These are phyloP conservation scores for Kluyveromyces sp. DNA, from an alignment of 1,139 yeast genomes.

Conservation along the genomic window DNA sequence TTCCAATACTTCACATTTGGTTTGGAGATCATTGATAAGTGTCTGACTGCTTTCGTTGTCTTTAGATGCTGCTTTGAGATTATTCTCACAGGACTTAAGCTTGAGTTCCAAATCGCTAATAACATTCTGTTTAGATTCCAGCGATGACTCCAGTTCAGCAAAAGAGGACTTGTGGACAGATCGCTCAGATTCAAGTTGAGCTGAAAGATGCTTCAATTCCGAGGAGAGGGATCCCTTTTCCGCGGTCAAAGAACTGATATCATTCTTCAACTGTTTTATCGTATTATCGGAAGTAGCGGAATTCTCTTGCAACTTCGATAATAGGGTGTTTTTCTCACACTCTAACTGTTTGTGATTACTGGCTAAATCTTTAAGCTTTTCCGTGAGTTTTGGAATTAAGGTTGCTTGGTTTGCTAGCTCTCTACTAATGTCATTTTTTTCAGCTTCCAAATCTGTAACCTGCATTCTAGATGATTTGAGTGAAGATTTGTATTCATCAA, in stretches of 20 bases:
- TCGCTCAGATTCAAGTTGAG: neutral
- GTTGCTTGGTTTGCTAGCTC: constrained; percentile 25
- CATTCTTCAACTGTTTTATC: neutral
- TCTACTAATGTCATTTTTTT: constrained; percentile 25
- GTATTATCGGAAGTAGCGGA: neutral
- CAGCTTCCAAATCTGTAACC: constrained; percentile 11
- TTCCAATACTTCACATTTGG: constrained; percentile 7
- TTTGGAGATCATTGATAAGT: constrained; percentile 10
- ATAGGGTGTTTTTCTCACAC: constrained; percentile 11
- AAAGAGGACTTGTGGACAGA: neutral
- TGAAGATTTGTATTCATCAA: neutral
- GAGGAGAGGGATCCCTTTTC: neutral
- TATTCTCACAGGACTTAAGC: neutral
- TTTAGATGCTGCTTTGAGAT: neutral
- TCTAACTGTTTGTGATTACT: constrained; percentile 27
- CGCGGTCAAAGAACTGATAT: neutral
- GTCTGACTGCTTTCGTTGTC: neutral
- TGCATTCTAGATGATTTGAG: constrained; percentile 5
- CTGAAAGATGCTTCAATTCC: neutral
- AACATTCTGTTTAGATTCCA: neutral
- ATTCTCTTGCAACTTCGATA: neutral
- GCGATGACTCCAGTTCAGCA: neutral
- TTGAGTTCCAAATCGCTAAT: neutral
- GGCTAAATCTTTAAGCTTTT: constrained; percentile 34
- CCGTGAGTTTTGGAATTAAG: constrained; percentile 33